Evolutionary conservation across 768 basidiomycete genomes (phyloP).

Genomic region (Crassisporium funariophilum): DNA sequence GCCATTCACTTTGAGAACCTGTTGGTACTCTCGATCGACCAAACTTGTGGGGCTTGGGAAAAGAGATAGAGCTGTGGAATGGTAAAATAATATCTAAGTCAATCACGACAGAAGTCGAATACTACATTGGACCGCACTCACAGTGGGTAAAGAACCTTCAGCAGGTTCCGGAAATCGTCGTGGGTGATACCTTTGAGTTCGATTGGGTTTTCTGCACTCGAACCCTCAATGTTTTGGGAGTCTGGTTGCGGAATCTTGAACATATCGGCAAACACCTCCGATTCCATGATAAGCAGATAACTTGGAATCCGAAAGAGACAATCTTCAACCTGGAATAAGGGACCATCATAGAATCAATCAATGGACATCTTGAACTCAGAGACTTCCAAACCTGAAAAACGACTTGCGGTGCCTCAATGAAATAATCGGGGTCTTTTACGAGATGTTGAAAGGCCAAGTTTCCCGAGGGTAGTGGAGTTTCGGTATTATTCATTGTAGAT

Average conservation of each 20-base stretch:
- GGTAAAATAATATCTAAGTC: background rate
- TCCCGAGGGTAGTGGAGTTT: too few species aligned
- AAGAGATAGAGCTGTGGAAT: too few species aligned
- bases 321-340: slow-evolving; percentile 6
- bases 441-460: too few species aligned
- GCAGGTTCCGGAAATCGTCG: background rate
- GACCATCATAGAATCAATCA: too few species aligned
- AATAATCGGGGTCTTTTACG: too few species aligned
- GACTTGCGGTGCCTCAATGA: too few species aligned
- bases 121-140: background rate
- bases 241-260: background rate
- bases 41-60: too few species aligned
- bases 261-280: background rate
- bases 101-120: background rate
- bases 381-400: too few species aligned
- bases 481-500: too few species aligned
- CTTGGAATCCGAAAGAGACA: slow-evolving; percentile 8
- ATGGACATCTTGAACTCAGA: too few species aligned
- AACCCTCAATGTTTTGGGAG: too few species aligned
- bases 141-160: background rate
- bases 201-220: background rate
- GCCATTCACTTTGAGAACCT: slow-evolving; percentile 28
- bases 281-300: slow-evolving; percentile 2
- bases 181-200: background rate
- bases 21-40: too few species aligned